Conservation (phyloP, 306 rosid species). For the Astragalus glycyphyllos region DNA sequence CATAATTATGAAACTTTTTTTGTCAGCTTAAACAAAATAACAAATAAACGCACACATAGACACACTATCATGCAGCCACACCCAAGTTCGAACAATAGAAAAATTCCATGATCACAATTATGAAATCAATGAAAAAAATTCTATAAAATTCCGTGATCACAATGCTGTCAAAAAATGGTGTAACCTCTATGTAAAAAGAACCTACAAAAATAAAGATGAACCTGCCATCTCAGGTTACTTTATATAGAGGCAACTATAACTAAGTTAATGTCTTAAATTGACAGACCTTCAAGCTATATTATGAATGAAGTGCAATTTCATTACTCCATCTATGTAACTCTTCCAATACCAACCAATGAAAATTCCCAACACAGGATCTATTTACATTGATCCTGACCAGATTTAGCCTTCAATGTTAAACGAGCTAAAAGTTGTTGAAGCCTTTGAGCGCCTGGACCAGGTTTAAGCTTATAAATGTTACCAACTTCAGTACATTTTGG, state of each 20-base stretch:
- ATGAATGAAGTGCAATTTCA: slow-evolving; percentile 40
- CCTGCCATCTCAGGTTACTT: slow-evolving; percentile 40
- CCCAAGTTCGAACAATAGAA: too few species aligned
- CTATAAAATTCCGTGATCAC: slow-evolving; percentile 22
- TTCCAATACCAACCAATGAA: too few species aligned
- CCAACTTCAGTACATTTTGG: slow-evolving; percentile 80
- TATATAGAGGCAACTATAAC: slow-evolving; percentile 33
- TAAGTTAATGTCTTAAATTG: slow-evolving; percentile 30
- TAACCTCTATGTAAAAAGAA: slow-evolving; percentile 35
- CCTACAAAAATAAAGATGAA: slow-evolving; percentile 46
- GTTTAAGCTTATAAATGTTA: slow-evolving; percentile 64
- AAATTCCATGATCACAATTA: not conserved
- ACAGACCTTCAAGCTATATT: slow-evolving; percentile 11
- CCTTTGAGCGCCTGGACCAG: slow-evolving; percentile 74
- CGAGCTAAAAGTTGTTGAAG: slow-evolving; percentile 57
- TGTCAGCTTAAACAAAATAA: too few species aligned
- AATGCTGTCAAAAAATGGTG: slow-evolving; percentile 39
- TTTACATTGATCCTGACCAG: slow-evolving; percentile 70
- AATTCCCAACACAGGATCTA: slow-evolving; percentile 49
- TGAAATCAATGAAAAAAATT: not conserved
- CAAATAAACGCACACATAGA: too few species aligned
- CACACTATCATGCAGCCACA: too few species aligned
- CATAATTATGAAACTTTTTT: not conserved
- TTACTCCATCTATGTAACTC: too few species aligned
- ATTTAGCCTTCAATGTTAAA: slow-evolving; percentile 50